A percentile compares a stretch with the other conserved stretches of the same genome.
phyloP scores from a whole-genome alignment of 441 rosid genomes.

The Eutrema salsugineum region DNA sequence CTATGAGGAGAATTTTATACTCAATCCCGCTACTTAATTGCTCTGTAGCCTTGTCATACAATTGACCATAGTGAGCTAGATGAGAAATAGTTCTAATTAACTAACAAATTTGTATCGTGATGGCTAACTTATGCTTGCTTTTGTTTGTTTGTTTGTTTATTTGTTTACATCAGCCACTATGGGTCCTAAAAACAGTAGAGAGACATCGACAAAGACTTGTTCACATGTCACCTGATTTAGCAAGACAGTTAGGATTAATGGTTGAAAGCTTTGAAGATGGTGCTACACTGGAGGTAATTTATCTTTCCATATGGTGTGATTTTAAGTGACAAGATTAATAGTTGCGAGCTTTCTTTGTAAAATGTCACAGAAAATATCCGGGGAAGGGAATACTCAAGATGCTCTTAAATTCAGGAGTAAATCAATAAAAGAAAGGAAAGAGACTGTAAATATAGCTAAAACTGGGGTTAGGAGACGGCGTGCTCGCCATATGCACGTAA shows the following conservation, averaged over 20 bases:
- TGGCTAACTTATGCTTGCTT: conserved; percentile 10
- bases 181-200: conserved; percentile 90
- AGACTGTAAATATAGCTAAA: conserved; percentile 65
- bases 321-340: background rate
- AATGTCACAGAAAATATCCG: conserved; percentile 42
- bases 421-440: conserved; percentile 54
- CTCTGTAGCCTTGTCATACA: background rate
- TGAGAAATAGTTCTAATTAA: background rate
- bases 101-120: background rate
- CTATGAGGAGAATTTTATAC: background rate
- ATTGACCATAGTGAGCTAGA: conserved; percentile 5
- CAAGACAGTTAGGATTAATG: conserved; percentile 65
- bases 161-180: conserved; percentile 58
- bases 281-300: conserved; percentile 49
- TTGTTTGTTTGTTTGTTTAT: conserved; percentile 21
- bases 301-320: background rate
- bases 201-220: conserved; percentile 71
- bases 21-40: conserved; percentile 9
- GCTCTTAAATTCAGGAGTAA: conserved; percentile 34
- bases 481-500: conserved; percentile 76
- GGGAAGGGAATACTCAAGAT: conserved; percentile 27
- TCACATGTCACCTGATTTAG: conserved; percentile 89
- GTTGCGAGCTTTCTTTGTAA: background rate
- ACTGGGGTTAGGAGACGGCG: conserved; percentile 83
- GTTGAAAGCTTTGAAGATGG: conserved; percentile 59